A percentile compares a stretch with the other conserved stretches of the same genome.
These are phyloP conservation scores for Graphilbum fragrans DNA, from an alignment of 2,329 filamentous ascomycete species.

Conservation along the genomic window DNA sequence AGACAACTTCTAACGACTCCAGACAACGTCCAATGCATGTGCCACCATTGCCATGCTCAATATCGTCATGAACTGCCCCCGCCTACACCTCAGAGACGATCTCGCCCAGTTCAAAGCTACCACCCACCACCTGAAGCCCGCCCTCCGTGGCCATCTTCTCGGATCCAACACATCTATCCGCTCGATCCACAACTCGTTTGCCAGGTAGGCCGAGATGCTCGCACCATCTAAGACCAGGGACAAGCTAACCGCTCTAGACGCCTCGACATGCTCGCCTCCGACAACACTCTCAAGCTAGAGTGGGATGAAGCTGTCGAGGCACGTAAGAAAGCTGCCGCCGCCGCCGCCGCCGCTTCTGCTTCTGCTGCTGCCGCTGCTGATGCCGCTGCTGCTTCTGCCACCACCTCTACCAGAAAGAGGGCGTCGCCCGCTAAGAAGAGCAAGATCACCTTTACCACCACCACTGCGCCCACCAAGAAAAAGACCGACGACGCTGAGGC, in stretches of 20 bases:
- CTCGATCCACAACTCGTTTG: constrained; percentile 77
- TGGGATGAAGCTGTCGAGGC: constrained; percentile 22
- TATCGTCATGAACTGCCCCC: constrained; percentile 74
- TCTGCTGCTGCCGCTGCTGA: no score
- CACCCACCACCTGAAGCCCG: constrained; percentile 56
- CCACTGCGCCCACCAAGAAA: constrained; percentile 9
- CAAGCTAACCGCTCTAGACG: constrained; percentile 31
- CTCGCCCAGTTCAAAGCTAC: constrained; percentile 61
- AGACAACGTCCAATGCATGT: constrained; percentile 77
- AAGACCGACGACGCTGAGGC: constrained; percentile 55
- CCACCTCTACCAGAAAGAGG: no score
- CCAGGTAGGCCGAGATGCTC: constrained; percentile 39
- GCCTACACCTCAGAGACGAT: constrained; percentile 55
- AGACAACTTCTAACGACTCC: neutral
- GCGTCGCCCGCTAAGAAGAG: constrained; percentile 14
- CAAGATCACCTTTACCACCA: no score
- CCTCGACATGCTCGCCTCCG: constrained; percentile 62
- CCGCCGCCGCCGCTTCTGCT: no score
- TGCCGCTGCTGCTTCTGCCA: no score
- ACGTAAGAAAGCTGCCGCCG: neutral
- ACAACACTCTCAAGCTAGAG: constrained; percentile 52
- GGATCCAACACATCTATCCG: constrained; percentile 67
- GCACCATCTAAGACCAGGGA: neutral
- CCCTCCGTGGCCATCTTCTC: constrained; percentile 64
- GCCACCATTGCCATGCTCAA: constrained; percentile 89